Conservation (phyloP, 116 monocot species). For the Phalaenopsis hybrid region DNA sequence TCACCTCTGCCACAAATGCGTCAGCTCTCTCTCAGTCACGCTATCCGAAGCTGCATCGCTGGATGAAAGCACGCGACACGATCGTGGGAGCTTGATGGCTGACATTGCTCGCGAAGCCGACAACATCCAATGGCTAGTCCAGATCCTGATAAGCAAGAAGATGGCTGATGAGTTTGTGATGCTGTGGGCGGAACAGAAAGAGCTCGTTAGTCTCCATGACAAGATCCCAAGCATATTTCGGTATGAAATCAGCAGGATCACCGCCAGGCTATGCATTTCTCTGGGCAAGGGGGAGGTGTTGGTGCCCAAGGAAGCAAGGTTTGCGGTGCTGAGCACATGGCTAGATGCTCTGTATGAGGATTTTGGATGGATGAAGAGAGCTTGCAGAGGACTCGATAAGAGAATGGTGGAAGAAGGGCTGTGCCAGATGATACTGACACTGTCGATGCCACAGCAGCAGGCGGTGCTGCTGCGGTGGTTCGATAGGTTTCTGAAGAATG, state of each 20-base stretch:
- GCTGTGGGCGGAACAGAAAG: conserved; percentile 64
- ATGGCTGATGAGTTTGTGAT: conserved; percentile 52
- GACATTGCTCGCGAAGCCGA: conserved; percentile 57
- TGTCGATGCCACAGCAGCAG: conserved; percentile 68
- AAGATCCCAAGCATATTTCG: conserved; percentile 44
- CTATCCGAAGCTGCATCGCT: conserved; percentile 35
- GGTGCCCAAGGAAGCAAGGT: conserved; percentile 36
- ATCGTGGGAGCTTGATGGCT: conserved; percentile 29
- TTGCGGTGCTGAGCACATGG: conserved; percentile 51
- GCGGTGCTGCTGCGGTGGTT: conserved; percentile 64
- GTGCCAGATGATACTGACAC: conserved; percentile 61
- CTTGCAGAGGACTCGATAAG: conserved; percentile 34
- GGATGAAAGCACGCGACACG: conserved; percentile 12
- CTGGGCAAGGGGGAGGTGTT: conserved; percentile 60
- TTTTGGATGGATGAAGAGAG: conserved; percentile 70
- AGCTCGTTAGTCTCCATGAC: conserved; percentile 50
- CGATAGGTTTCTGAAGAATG: conserved; percentile 55
- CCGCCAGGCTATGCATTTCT: conserved; percentile 54
- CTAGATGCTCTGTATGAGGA: conserved; percentile 67
- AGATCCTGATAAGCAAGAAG: conserved; percentile 47
- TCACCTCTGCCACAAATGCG: conserved; percentile 45
- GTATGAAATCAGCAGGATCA: conserved; percentile 59
- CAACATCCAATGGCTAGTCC: conserved; percentile 68
- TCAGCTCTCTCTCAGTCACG: conserved; percentile 31
- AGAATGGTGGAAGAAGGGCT: conserved; percentile 67